These are phyloP conservation scores for Sherardia arvensis DNA, from an alignment of 257 asterid species.

Conservation along the genomic window DNA sequence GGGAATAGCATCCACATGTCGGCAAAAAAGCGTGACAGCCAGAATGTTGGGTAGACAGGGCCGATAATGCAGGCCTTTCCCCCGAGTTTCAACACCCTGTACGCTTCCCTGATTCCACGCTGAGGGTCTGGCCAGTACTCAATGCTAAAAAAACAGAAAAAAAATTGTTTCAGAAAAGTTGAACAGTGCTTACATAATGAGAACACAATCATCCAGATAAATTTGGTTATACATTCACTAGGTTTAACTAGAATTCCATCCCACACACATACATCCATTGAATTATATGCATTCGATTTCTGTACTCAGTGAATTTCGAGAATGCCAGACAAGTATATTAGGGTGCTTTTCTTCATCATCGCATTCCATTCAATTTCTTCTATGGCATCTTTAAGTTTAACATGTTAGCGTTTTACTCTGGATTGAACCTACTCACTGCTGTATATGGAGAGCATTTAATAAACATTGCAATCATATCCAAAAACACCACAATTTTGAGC, in stretches of 20 bases:
- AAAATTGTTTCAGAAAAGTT: not conserved
- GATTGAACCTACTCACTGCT: no score
- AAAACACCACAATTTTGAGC: not conserved
- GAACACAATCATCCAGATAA: not conserved
- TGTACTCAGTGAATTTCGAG: no score
- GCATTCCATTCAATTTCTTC: not conserved
- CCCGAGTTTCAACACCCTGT: slow-evolving; percentile 75
- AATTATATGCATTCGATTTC: not conserved
- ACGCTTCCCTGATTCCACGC: slow-evolving; percentile 92
- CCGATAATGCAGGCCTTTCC: slow-evolving; percentile 94
- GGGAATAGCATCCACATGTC: slow-evolving; percentile 99
- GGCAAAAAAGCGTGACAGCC: slow-evolving; percentile 92
- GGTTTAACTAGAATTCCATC: not conserved
- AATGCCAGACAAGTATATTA: not conserved
- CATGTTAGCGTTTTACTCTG: not conserved
- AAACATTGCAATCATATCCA: not conserved
- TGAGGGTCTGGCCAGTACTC: slow-evolving; percentile 99
- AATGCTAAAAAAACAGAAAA: slow-evolving; percentile 36
- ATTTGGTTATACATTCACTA: not conserved
- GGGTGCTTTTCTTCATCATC: not conserved
- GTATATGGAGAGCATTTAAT: no score
- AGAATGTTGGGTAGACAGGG: slow-evolving; percentile 84
- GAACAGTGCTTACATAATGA: not conserved
- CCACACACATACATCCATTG: not conserved
- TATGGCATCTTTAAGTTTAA: not conserved